A percentile compares a stretch with the other conserved stretches of the same genome.
Conservation (phyloP, 139 green algal genomes). For the Chlorella sp. region DNA sequence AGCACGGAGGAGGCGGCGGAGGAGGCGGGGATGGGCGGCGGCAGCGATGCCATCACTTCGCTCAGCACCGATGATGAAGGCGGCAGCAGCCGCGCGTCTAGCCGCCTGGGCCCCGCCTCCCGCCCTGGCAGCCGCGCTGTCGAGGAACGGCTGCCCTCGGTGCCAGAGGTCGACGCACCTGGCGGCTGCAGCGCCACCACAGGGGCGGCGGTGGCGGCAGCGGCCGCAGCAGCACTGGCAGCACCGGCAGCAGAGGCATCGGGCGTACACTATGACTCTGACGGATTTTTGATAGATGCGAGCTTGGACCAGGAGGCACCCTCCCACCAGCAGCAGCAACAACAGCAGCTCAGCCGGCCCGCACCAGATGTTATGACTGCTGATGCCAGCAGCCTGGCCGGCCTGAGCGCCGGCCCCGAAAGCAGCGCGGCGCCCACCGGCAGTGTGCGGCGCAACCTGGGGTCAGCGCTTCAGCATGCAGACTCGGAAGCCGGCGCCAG, state of each 20-base stretch:
- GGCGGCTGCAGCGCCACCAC: not conserved
- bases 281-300: not conserved
- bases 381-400: no score
- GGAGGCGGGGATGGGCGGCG: no score
- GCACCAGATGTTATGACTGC: no score
- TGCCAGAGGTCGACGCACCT: no score
- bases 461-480: constrained; percentile 5
- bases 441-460: constrained; percentile 33
- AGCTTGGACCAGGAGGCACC: no score
- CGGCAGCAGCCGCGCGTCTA: not conserved
- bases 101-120: not conserved
- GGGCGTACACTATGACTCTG: not conserved
- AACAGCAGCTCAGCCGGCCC: no score
- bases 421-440: not conserved
- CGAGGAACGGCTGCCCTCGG: not conserved
- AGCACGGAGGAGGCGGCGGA: not conserved
- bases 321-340: no score
- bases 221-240: not conserved
- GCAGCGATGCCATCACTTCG: no score
- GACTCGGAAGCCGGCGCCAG: not conserved
- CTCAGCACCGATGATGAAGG: constrained; percentile 24
- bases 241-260: not conserved
- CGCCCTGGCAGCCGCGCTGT: not conserved
- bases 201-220: not conserved
- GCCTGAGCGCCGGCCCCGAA: no score